phyloP scores from a whole-genome alignment of 2,329 filamentous ascomycete species.

The Pezicula rhizophila region DNA sequence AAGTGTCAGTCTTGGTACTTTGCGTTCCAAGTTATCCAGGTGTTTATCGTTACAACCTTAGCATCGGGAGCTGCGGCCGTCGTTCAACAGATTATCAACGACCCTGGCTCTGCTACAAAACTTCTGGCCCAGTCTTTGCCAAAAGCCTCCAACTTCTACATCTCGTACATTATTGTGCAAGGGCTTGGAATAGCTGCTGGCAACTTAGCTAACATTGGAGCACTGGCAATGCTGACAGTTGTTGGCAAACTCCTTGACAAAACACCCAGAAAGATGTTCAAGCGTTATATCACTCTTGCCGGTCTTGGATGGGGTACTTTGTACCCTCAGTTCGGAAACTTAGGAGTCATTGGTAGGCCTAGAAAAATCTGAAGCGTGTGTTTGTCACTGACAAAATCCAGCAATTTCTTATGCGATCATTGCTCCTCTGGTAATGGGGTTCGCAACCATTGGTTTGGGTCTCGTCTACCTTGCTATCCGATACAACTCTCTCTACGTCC shows the following conservation, averaged over 20 bases:
- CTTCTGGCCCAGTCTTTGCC: constrained; percentile 73
- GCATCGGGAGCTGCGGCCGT: constrained; percentile 74
- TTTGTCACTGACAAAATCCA: constrained; percentile 27
- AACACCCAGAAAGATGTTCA: constrained; percentile 75
- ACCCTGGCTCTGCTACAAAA: constrained; percentile 55
- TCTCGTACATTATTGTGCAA: constrained; percentile 90
- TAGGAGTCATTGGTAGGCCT: constrained; percentile 67
- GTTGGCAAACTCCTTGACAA: constrained; percentile 69
- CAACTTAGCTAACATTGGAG: constrained; percentile 65
- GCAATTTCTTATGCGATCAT: constrained; percentile 83
- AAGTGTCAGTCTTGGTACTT: constrained; percentile 90
- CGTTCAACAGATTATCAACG: constrained; percentile 52
- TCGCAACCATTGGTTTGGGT: constrained; percentile 70
- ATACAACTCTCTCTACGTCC: constrained; percentile 85
- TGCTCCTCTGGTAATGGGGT: constrained; percentile 76
- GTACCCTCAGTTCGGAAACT: constrained; percentile 73
- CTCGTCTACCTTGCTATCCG: constrained; percentile 82
- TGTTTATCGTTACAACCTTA: constrained; percentile 83
- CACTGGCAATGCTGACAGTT: constrained; percentile 66
- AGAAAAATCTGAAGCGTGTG: not conserved
- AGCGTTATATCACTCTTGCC: constrained; percentile 67
- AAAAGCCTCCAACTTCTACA: constrained; percentile 85
- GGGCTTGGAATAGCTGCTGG: constrained; percentile 73
- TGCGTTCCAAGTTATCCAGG: constrained; percentile 81
- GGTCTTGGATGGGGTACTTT: constrained; percentile 78